These are phyloP conservation scores for Tephrocybe rancida DNA, from an alignment of 768 basidiomycete species.

Conservation along the genomic window DNA sequence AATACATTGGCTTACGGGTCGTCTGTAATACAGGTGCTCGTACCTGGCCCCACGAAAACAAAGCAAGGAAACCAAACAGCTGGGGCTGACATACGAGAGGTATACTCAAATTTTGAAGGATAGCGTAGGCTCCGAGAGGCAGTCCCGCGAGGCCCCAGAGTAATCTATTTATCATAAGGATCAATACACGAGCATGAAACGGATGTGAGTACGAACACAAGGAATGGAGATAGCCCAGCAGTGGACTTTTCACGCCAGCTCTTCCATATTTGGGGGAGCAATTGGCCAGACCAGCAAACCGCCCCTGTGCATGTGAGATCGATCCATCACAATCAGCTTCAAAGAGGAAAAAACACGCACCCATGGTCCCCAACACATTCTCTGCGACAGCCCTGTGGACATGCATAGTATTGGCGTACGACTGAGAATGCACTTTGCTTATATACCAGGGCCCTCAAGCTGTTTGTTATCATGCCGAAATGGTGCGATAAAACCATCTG, in stretches of 20 bases:
- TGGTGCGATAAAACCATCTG: not conserved
- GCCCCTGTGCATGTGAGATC: conserved; percentile 55
- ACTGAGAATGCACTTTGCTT: not conserved
- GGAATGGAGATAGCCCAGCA: conserved; percentile 64
- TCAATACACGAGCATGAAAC: not conserved
- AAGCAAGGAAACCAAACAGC: conserved; percentile 58
- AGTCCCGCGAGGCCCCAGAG: conserved; percentile 63
- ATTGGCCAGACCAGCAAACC: conserved; percentile 65
- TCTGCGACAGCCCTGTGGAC: conserved; percentile 57
- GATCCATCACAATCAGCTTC: no score
- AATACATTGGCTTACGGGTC: not conserved
- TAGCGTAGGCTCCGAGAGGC: conserved; percentile 69
- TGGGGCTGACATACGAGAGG: conserved; percentile 74
- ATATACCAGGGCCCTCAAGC: not conserved
- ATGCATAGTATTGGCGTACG: conserved; percentile 33
- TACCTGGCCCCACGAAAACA: conserved; percentile 71
- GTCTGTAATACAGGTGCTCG: conserved; percentile 16
- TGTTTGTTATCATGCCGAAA: not conserved
- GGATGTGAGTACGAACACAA: conserved; percentile 54
- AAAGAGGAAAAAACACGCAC: conserved; percentile 35
- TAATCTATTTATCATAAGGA: conserved; percentile 34
- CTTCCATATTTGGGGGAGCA: conserved; percentile 77
- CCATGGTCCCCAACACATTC: conserved; percentile 71
- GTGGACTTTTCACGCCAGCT: conserved; percentile 69
- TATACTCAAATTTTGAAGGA: conserved; percentile 68